Percentiles rank a stretch among this genome's conserved stretches.
These are phyloP conservation scores for Psidium friedrichsthalianum DNA, from an alignment of 345 rosid species.

Conservation along the genomic window DNA sequence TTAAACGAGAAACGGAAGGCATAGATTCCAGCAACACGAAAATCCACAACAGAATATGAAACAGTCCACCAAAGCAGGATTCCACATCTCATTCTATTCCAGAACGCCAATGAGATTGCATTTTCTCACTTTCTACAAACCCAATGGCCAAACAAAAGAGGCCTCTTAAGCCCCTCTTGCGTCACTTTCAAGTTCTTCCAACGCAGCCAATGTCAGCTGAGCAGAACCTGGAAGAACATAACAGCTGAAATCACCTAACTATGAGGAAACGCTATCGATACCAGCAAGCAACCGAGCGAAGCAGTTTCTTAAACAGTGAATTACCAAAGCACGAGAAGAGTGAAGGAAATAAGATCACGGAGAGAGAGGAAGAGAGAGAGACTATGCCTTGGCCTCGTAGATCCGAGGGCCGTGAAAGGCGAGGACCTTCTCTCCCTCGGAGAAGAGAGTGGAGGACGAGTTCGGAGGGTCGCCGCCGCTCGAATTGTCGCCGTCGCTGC, in stretches of 20 bases:
- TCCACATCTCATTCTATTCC: background rate
- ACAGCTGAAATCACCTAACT: background rate
- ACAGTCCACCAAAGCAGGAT: background rate
- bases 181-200: background rate
- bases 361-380: background rate
- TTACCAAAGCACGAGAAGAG: background rate
- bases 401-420: conserved; percentile 96
- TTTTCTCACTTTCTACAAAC: background rate
- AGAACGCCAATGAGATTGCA: background rate
- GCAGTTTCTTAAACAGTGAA: background rate
- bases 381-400: conserved; percentile 85
- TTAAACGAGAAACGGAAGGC: background rate
- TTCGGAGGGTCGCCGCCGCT: conserved; percentile 67
- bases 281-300: background rate
- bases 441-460: conserved; percentile 41
- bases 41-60: background rate
- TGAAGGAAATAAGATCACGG: background rate
- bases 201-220: background rate
- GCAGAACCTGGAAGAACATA: background rate
- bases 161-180: background rate
- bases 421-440: conserved; percentile 90
- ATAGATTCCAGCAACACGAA: background rate
- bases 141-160: background rate
- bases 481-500: conserved; percentile 52
- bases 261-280: background rate